These are phyloP conservation scores for Meira nashicola DNA, from an alignment of 1,284 basidiomycete genomes.

Conservation along the genomic window DNA sequence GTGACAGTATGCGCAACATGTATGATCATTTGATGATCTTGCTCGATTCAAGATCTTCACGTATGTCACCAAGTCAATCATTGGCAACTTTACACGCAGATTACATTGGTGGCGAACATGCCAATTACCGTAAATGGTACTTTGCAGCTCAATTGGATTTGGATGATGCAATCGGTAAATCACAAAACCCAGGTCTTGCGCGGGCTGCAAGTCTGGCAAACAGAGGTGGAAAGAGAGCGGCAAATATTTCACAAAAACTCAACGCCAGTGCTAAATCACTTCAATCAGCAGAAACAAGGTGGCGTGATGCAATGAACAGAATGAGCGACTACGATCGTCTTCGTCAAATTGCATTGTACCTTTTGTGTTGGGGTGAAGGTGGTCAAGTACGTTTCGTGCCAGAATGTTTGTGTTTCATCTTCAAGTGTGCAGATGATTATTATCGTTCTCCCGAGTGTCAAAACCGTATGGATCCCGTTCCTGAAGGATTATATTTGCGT, in stretches of 20 bases:
- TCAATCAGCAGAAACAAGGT: constrained; percentile 78
- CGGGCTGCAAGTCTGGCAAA: constrained; percentile 75
- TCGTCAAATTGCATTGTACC: constrained; percentile 89
- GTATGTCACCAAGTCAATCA: constrained; percentile 95
- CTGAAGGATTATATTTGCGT: constrained; percentile 88
- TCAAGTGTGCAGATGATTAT: constrained; percentile 99
- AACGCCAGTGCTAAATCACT: constrained; percentile 71
- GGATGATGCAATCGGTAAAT: constrained; percentile 90
- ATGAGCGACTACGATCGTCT: constrained; percentile 98
- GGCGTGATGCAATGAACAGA: constrained; percentile 96
- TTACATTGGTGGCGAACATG: constrained; percentile 82
- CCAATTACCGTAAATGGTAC: constrained; percentile 69
- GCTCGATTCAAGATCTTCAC: constrained; percentile 64
- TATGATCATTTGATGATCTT: constrained; percentile 99
- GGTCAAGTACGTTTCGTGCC: constrained; percentile 98
- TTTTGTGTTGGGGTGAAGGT: constrained; percentile 97
- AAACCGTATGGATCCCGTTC: constrained; percentile 83
- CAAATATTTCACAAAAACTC: constrained; percentile 56
- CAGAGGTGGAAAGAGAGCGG: constrained; percentile 53
- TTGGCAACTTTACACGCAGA: constrained; percentile 87
- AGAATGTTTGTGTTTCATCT: constrained; percentile 96
- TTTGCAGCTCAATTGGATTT: constrained; percentile 98
- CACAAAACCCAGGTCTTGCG: constrained; percentile 82
- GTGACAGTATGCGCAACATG: constrained; percentile 65
- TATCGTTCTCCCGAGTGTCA: constrained; percentile 99